Base-by-base conservation (phyloP, 441 rosid species). In the Viola pubescens region DNA sequence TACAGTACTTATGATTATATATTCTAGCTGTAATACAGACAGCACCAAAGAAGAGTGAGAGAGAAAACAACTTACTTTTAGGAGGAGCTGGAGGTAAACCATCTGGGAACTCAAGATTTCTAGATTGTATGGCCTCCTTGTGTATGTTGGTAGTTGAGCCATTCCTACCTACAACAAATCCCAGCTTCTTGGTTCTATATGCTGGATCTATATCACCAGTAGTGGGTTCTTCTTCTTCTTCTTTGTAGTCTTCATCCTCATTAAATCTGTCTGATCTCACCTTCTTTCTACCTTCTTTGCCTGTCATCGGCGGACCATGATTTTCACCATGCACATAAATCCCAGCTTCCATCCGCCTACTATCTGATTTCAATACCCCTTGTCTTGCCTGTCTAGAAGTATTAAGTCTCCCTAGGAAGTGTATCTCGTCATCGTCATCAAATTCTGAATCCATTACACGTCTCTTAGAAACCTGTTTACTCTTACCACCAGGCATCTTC, bases 1-100 rank as follows among this genome's bases (percentile, higher is more conserved):
- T 19, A 9, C 26, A 8, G 16, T 11, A 7, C 26, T 4, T 26
- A 46, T 46, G 3, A 52, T 39, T 34, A 37, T 12, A 37, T 48
- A 40, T 11, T 9, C 44, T 34, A 4, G 49, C 9, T 44, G 13
- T 43, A 52, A 12, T 46, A 48, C 14, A 0, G 12, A 54, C 42
- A n/a, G 14, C 10, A 38, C 9, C 37, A 49, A 11, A 19, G 9
- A 26, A 54, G 9, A 44, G 12, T 11, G 44, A 38, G 46, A 6
- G 7, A 42, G 13, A 59, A 3, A 45, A 41, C 42, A 9, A 67
- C 95, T 72, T 72, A 90, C 99, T 88, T 79, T 87, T 86, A 10
- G 95, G 65, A 45, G 95, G 85, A 10, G 88, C 80, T 14, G 86
- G 91, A 59, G 90, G 96, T 61, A 94, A 75, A 63, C 96, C 99